Base-by-base conservation (phyloP, 2,329 filamentous ascomycete species). In the Albophoma yamanashiensis region DNA sequence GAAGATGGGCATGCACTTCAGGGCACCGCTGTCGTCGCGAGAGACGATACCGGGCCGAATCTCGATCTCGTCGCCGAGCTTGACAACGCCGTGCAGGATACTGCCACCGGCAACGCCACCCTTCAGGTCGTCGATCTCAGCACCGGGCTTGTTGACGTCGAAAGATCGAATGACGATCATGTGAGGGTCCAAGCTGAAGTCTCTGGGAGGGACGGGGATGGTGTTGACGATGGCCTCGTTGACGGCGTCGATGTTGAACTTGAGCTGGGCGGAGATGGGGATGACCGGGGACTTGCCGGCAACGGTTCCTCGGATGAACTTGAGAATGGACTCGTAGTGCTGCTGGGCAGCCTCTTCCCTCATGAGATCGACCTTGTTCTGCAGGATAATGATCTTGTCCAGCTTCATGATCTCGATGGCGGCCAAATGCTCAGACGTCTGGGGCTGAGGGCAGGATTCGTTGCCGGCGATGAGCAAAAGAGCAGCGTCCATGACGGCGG, bases 381-480 rank as follows among this genome's bases (percentile, higher is more conserved):
- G 94, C 62, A 99, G 85, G 71, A 99, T 97, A 75, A 99, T 96
- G 77, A 99, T 97, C 80, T 99, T 95, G 76, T 96, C 92, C 65
- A 99, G 86, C 83, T 99, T 99, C 94, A 99, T 99, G 74, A 99
- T 99, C 78, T 99, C 94, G 73, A 99, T 97, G 66, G 94, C 94
- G 66, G 94, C 94, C 80, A 99, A 83, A 82, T 99, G 94, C 80
- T 99, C 94, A 31, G 93, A 97, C 22, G 94, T 99, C 79, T 99
- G 94, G 57, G 94, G 94, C 77, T 99, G 94, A 40, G 94, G 94
- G 80, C 94, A 97, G 58, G 91, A 87, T 88, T 99, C 94, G 80
- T 99, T 99, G 74, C 94, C 94, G 63, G 94, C 94, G 73, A 99
- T 97, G 59, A 99, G 83, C 60, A 99, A 86, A 62, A 99, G 85